Evolutionary conservation across 441 rosid genomes (phyloP), one percentile per base, ranked within the genome.

Genomic region (Syzygium syzygioides): DNA sequence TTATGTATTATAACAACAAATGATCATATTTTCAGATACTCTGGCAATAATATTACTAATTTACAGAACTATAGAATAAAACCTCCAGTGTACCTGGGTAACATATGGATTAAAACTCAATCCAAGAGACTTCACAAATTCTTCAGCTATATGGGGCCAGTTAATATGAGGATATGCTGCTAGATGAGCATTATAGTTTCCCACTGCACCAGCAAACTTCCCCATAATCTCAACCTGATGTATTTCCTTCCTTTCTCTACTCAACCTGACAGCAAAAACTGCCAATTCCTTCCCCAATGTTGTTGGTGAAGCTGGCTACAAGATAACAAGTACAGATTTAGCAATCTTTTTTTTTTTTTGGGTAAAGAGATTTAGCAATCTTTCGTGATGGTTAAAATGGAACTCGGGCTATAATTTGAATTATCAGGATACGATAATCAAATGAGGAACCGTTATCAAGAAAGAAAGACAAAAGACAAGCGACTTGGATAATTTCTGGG

Each of bases 131-230:
- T 92, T 92, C 87, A 97, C 98, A 94, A 98, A 97, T 89, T 96
- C 97, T 89, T 94, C 91, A 19, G 99, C 95, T 90, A 96, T 91
- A 91, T 90, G 93, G 90, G 96, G 97, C 99, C 99, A 97, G 86
- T 93, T 91, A 85, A 95, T 89, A 90, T 89, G 86, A 34, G 99
- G 96, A 93, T 98, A 97, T 48, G 99, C 99, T 87, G 93, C 93
- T 34, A 98, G 89, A 90, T 98, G 99, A 45, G 99, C 98, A 90
- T 96, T 98, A 91, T 96, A 96, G 87, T 97, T 98, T 80, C 99
- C 99, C 91, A 97, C 98, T 79, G 99, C 98, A 92, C 99, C 99
- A 60, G 98, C 98, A 94, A 96, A 96, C 92, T 98, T 98, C 79
- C 99, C 99, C 93, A 94, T 96, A 54, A 98, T 93, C 93, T 94